Conservation (phyloP, 768 basidiomycete genomes). For the Tubosaeta brunneosetosa region DNA sequence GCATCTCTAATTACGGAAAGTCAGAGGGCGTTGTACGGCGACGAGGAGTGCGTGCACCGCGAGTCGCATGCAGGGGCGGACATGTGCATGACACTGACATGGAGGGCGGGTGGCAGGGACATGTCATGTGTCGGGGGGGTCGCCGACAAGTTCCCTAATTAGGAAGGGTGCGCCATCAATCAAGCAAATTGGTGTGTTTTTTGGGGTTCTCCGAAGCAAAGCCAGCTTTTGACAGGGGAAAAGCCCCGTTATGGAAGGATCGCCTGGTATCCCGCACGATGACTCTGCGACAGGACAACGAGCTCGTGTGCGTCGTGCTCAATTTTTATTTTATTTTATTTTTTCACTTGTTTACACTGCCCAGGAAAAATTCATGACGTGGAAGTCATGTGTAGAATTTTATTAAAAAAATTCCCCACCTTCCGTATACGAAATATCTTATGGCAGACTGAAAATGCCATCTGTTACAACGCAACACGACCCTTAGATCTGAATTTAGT, state of each 20-base stretch:
- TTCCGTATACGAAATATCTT: conserved; percentile 38
- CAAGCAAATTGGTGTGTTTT: conserved; percentile 18
- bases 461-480: conserved; percentile 51
- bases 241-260: conserved; percentile 22
- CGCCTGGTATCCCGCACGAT: conserved; percentile 16
- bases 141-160: conserved; percentile 26
- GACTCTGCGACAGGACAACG: not conserved
- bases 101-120: conserved; percentile 15
- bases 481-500: conserved; percentile 72
- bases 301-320: conserved; percentile 4
- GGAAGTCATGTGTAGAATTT: conserved; percentile 29
- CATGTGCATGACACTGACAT: conserved; percentile 28
- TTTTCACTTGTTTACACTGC: conserved; percentile 21
- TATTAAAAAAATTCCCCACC: conserved; percentile 42
- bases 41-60: conserved; percentile 18
- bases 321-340: conserved; percentile 7
- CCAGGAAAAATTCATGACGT: conserved; percentile 22
- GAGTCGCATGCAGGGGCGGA: conserved; percentile 19
- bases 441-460: conserved; percentile 38
- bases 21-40: conserved; percentile 28
- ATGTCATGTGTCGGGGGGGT: conserved; percentile 20
- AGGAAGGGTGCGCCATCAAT: conserved; percentile 25
- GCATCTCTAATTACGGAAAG: conserved; percentile 31
- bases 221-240: conserved; percentile 19
- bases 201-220: conserved; percentile 24